Conservation (phyloP, 2,329 filamentous ascomycete genomes). For the Fusarium xyrophilum region DNA sequence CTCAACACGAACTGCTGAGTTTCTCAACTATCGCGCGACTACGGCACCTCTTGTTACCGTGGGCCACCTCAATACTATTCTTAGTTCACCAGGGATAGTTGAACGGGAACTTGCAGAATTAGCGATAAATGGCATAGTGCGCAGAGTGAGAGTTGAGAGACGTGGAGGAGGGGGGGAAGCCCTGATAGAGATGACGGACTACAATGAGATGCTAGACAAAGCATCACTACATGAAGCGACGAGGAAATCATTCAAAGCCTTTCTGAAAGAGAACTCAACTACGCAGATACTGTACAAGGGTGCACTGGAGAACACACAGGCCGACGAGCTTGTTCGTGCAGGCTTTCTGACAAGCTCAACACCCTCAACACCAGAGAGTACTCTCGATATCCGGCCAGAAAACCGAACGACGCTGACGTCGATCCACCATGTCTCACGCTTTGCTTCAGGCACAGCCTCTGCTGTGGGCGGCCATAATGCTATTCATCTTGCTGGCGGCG, state of each 20-base stretch:
- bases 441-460: constrained; percentile 71
- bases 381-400: constrained; percentile 57
- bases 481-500: constrained; percentile 68
- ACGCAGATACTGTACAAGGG: constrained; percentile 43
- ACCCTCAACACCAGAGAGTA: constrained; percentile 44
- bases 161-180: constrained; percentile 69
- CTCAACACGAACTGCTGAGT: constrained; percentile 66
- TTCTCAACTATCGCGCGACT: constrained; percentile 65
- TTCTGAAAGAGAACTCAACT: constrained; percentile 60
- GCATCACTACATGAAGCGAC: constrained; percentile 51
- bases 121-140: constrained; percentile 61
- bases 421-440: constrained; percentile 67
- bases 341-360: constrained; percentile 69
- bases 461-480: constrained; percentile 74
- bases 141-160: constrained; percentile 68
- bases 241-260: constrained; percentile 58
- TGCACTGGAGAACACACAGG: constrained; percentile 54
- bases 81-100: constrained; percentile 66
- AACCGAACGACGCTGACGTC: constrained; percentile 64
- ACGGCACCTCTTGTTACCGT: constrained; percentile 71
- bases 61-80: constrained; percentile 70
- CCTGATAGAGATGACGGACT: constrained; percentile 64
- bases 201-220: constrained; percentile 56
- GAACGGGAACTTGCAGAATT: constrained; percentile 73
- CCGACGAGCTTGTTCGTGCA: constrained; percentile 65